Evolutionary conservation across 805 yeast genomes (phyloP), one percentile per base, ranked within the genome.

Genomic region (Torulaspora gathmanii): DNA sequence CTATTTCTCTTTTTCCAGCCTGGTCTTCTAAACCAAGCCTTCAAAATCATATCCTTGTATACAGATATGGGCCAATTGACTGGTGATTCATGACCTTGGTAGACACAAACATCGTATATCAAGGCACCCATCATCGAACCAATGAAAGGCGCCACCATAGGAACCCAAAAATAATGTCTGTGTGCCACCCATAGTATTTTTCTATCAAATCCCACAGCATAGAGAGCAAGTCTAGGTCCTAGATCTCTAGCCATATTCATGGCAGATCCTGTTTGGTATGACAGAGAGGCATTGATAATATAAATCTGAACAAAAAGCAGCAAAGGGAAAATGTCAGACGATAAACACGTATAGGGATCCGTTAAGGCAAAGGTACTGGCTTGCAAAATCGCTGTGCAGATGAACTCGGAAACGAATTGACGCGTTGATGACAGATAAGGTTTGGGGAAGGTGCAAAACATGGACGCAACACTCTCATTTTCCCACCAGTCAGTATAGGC

Each of bases 181-280:
- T 71, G 66, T 13, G 58, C 53, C 13, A 63, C 55, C 69, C 73
- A 65, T 33, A 65, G 42, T 22, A 74, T 53, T 58, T 63, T 29
- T 60, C 70, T 57, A 33, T 73, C 70, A 49, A 74, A 73, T 25
- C 82, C 82, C 29, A 73, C 66, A 42, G 74, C 62, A 31, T 67
- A 65, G 15, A 77, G 60, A 28, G 77, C 78, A 33, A 77, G 55
- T 53, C 82, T 64, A 45, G 82, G 81, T 16, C 75, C 78, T 40
- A 76, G 65, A 60, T 77, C 82, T 63, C 82, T 72, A 26, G 80
- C 80, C 45, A 71, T 62, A 61, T 77, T 77, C 55, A 77, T 60
- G 33, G 80, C 80, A 53, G 73, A 73, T 15, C 79, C 79, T n/a
- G 81, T 76, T 55, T 73, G 73, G 58, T 66, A 73, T 37, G 79